Evolutionary conservation across 1,139 yeast species (phyloP).

Genomic region (Saccharomyces hybrid): DNA sequence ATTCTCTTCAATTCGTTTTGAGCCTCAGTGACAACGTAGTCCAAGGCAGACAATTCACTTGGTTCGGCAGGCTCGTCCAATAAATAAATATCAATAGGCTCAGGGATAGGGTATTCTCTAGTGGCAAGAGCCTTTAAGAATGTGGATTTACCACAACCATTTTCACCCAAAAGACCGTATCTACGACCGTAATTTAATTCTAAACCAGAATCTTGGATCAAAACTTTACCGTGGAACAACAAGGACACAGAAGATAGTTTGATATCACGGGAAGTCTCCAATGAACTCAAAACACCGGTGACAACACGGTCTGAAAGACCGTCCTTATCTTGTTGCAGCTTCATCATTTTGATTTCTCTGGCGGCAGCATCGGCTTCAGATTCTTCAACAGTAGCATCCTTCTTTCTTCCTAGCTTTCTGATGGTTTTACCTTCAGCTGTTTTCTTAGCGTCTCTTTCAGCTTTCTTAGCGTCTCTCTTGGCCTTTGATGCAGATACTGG

Average conservation of each 20-base stretch:
- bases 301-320: slow-evolving; percentile 96
- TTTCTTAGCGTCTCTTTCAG: slow-evolving; percentile 91
- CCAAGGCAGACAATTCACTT: slow-evolving; percentile 83
- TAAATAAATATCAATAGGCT: slow-evolving; percentile 79
- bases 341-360: slow-evolving; percentile 74
- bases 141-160: slow-evolving; percentile 98
- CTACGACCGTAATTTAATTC: slow-evolving; percentile 97
- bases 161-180: slow-evolving; percentile 94
- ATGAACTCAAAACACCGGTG: slow-evolving; percentile 91
- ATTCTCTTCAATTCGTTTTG: slow-evolving; percentile 84
- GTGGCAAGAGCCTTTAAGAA: slow-evolving; percentile 88
- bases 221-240: slow-evolving; percentile 94
- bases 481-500: slow-evolving; percentile 82
- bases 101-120: slow-evolving; percentile 93
- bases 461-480: slow-evolving; percentile 94
- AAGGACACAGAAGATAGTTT: slow-evolving; percentile 85
- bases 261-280: slow-evolving; percentile 87
- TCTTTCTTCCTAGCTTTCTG: slow-evolving; percentile 53
- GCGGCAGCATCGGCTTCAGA: slow-evolving; percentile 52
- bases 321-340: slow-evolving; percentile 86
- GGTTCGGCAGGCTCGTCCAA: slow-evolving; percentile 98
- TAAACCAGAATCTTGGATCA: slow-evolving; percentile 81
- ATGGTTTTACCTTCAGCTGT: slow-evolving; percentile 64
- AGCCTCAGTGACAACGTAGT: slow-evolving; percentile 95
- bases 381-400: slow-evolving; percentile 35